Percentiles rank a stretch among this genome's conserved stretches.
phyloP scores from a whole-genome alignment of 1,284 basidiomycete genomes.

The Neolentinus lepideus region DNA sequence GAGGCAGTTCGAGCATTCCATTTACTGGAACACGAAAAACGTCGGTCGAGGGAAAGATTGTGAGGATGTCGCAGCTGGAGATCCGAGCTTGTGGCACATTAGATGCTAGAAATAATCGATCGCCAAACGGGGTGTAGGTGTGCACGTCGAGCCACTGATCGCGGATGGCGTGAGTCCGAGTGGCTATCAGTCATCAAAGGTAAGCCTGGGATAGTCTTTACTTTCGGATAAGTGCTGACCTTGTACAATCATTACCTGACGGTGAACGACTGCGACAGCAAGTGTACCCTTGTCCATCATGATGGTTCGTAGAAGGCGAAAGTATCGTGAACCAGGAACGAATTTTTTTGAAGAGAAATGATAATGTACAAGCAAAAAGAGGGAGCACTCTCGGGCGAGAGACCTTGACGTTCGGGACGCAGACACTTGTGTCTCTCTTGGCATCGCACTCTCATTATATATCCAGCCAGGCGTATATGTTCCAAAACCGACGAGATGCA shows the following conservation, averaged over 20 bases:
- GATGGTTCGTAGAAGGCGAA: background rate
- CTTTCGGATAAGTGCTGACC: conserved; percentile 27
- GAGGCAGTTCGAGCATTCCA: conserved; percentile 57
- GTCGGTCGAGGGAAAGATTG: conserved; percentile 40
- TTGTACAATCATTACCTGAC: conserved; percentile 58
- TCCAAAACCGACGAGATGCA: background rate
- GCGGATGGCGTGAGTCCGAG: conserved; percentile 39
- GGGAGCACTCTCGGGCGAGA: background rate
- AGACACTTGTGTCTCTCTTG: background rate
- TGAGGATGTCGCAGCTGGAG: conserved; percentile 43
- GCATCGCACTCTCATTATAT: background rate
- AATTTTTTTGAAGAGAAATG: background rate
- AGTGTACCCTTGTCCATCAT: conserved; percentile 52
- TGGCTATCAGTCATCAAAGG: conserved; percentile 27
- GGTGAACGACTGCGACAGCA: conserved; percentile 59
- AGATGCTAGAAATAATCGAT: conserved; percentile 52
- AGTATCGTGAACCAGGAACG: background rate
- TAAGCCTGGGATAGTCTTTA: background rate
- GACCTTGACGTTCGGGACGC: background rate
- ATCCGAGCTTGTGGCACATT: conserved; percentile 53
- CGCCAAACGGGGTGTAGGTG: conserved; percentile 53
- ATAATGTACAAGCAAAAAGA: background rate
- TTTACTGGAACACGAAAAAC: conserved; percentile 26
- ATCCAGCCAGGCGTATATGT: background rate
- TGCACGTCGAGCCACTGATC: conserved; percentile 58